phyloP scores from a whole-genome alignment of 768 basidiomycete genomes.

The Auricularia sp. region DNA sequence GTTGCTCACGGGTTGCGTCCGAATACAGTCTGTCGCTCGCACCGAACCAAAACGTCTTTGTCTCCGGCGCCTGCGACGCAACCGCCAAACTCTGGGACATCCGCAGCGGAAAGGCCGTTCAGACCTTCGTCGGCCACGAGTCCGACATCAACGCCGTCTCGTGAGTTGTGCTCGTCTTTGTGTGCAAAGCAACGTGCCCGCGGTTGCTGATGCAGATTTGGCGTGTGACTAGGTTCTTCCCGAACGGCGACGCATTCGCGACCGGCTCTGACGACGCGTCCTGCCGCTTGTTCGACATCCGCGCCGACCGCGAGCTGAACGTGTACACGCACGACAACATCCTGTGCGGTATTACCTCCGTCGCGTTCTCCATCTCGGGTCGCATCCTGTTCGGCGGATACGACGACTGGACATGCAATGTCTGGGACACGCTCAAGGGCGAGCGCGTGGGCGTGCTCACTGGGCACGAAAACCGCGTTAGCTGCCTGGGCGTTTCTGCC shows the following conservation, averaged over 20 bases:
- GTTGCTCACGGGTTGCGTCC: background rate
- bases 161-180: constrained; percentile 35
- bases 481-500: constrained; percentile 87
- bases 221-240: constrained; percentile 72
- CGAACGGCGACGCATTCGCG: constrained; percentile 97
- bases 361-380: constrained; percentile 96
- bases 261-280: constrained; percentile 99
- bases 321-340: constrained; percentile 98
- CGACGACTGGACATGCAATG: constrained; percentile 99
- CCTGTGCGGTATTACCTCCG: constrained; percentile 95
- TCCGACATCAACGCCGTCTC: constrained; percentile 98
- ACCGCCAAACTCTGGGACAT: constrained; percentile 99
- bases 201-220: background rate
- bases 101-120: constrained; percentile 90
- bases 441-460: constrained; percentile 96
- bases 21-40: constrained; percentile 73
- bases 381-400: constrained; percentile 97
- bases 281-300: constrained; percentile 94
- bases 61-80: constrained; percentile 98
- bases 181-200: background rate
- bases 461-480: constrained; percentile 96
- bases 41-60: constrained; percentile 89
- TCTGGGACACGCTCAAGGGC: constrained; percentile 98
- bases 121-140: constrained; percentile 97
- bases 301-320: constrained; percentile 94